Evolutionary conservation across 73 alveolate species (phyloP), one percentile per base, ranked within the genome.

Genomic region (Stentor coeruleus): DNA sequence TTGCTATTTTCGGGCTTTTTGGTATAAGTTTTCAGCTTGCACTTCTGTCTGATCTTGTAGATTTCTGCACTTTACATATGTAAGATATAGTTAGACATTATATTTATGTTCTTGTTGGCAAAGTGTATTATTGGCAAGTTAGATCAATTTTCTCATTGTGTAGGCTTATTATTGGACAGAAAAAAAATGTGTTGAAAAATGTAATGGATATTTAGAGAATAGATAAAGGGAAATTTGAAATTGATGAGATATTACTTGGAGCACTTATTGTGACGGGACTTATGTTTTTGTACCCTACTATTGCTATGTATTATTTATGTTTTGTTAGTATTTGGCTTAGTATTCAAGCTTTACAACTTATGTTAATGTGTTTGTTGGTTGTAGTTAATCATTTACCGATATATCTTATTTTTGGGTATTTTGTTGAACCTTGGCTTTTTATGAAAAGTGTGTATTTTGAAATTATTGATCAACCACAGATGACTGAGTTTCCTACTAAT

Each of bases 271-370:
- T 92, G 38, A 84, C 93, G 59, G 82, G 92, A 88, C 59, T 93
- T 38, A 81, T 90, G 58, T 90, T 91, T 76, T 82, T 93, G 87
- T 74, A 84, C 28, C 95, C 95, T 33, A 93, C 98, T 14, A 89
- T 93, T 1, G 91, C 94, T 4, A 90, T 88, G 88, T 93, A 86
- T 59, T 93, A 93, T 77, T 77, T 86, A 33, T 80, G 86, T 77
- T 89, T 86, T 72, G 83, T 49, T 0, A 28, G 81, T 20, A 81
- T 86, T 33, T 59, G 85, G 58, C n/a, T 81, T 39, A 66, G 88
- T 40, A 60, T 86, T 42, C 74, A 81, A 58, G 3, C 35, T 30
- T 42, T 82, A 41, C 88, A 86, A 59, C 77, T 59, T 40, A 39
- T 81, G 58, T 36, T 86, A 2, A 49, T 81, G 58, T 41, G 28